Evolutionary conservation across 2,329 filamentous ascomycete species (phyloP).

Genomic region (Botryotinia narcissicola): DNA sequence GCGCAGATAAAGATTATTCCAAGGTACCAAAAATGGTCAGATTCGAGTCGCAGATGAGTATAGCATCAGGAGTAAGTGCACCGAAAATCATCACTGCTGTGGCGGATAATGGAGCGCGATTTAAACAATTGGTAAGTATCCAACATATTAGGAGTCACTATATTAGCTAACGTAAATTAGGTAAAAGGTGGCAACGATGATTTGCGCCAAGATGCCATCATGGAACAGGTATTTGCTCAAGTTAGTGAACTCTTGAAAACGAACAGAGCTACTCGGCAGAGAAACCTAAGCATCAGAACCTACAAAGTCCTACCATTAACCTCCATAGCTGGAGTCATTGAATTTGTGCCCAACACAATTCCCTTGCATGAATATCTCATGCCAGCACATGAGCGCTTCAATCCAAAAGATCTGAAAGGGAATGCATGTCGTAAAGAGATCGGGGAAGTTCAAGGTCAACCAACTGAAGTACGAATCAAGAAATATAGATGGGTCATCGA

Average conservation of each 20-base stretch:
- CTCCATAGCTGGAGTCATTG: slow-evolving; percentile 82
- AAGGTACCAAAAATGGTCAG: slow-evolving; percentile 69
- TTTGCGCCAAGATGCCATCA: slow-evolving; percentile 92
- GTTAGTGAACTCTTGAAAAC: slow-evolving; percentile 86
- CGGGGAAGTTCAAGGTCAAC: slow-evolving; percentile 65
- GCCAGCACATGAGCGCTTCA: slow-evolving; percentile 83
- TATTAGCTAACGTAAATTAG: slow-evolving; percentile 40
- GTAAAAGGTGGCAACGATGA: slow-evolving; percentile 96
- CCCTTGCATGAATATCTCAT: slow-evolving; percentile 90
- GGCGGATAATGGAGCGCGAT: slow-evolving; percentile 72
- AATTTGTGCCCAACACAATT: slow-evolving; percentile 93
- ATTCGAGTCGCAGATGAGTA: slow-evolving; percentile 73
- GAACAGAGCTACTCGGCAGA: slow-evolving; percentile 82
- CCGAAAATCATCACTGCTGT: slow-evolving; percentile 89
- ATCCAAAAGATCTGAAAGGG: slow-evolving; percentile 78
- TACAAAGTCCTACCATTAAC: slow-evolving; percentile 96
- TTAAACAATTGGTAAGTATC: slow-evolving; percentile 72
- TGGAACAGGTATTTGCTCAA: slow-evolving; percentile 98
- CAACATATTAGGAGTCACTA: background rate
- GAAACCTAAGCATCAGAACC: slow-evolving; percentile 85
- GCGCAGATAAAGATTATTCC: slow-evolving; percentile 71
- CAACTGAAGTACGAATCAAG: slow-evolving; percentile 67
- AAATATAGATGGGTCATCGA: slow-evolving; percentile 77
- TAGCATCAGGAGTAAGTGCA: slow-evolving; percentile 86
- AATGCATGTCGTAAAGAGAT: slow-evolving; percentile 78